phyloP scores from a whole-genome alignment of 257 asterid genomes.

The Anisodus tanguticus region DNA sequence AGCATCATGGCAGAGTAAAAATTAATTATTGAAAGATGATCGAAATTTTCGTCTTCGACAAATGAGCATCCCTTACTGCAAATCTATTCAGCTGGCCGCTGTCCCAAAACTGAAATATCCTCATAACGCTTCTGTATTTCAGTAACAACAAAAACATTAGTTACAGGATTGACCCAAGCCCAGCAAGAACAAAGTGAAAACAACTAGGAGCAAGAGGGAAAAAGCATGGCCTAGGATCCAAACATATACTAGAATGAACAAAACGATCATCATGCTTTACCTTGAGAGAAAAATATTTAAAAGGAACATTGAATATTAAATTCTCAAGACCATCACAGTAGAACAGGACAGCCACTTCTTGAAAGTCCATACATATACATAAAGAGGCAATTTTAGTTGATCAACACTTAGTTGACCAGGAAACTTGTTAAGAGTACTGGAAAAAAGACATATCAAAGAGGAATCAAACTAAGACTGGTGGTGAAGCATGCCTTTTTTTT shows the following conservation, averaged over 20 bases:
- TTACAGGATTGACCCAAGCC: slow-evolving; percentile 7
- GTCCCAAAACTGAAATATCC: slow-evolving; percentile 52
- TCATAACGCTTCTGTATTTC: slow-evolving; percentile 50
- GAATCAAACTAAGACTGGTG: not conserved
- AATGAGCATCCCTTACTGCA: slow-evolving; percentile 16
- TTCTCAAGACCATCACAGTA: not conserved
- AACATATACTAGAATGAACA: slow-evolving; percentile 15
- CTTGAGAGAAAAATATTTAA: not conserved
- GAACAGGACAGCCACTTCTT: not conserved
- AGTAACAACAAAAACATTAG: not conserved
- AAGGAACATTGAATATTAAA: not conserved
- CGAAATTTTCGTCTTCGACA: slow-evolving; percentile 3
- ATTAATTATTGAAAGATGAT: slow-evolving; percentile 14
- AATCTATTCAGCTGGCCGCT: slow-evolving; percentile 42
- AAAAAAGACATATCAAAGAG: not conserved
- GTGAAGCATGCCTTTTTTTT: not conserved
- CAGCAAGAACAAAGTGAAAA: not conserved
- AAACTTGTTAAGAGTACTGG: not conserved
- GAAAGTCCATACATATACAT: not conserved
- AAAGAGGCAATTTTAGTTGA: not conserved
- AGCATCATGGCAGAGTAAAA: slow-evolving; percentile 1
- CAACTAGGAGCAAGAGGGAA: not conserved
- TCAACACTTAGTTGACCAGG: not conserved
- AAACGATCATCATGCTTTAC: not conserved
- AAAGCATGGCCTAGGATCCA: not conserved